Evolutionary conservation across 228 moss, liverwort and hornwort species (phyloP).

Genomic region (Sphagnum fallax): DNA sequence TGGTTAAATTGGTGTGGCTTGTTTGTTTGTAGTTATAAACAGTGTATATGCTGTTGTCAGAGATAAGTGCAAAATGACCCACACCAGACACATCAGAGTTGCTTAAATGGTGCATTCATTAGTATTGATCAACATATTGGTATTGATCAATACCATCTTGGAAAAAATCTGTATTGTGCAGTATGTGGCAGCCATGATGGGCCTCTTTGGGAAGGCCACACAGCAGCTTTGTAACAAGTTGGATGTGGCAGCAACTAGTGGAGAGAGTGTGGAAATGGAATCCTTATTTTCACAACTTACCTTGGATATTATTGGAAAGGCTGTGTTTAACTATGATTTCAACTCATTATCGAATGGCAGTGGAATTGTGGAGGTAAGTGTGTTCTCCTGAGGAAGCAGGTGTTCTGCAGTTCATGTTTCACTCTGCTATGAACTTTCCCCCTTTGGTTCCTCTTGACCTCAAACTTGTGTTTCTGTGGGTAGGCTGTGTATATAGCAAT

Average conservation of each 20-base stretch:
- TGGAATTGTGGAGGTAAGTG: slow-evolving; percentile 72
- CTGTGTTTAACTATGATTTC: slow-evolving; percentile 90
- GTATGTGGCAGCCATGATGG: slow-evolving; percentile 79
- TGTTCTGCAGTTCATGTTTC: too few relatives aligned
- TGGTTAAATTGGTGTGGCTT: too few relatives aligned
- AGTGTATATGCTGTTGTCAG: too few relatives aligned
- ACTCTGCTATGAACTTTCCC: too few relatives aligned
- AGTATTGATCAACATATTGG: too few relatives aligned
- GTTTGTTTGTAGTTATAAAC: too few relatives aligned
- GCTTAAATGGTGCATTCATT: too few relatives aligned
- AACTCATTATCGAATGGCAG: slow-evolving; percentile 77
- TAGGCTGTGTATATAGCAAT: slow-evolving; percentile 76
- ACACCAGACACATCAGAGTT: too few relatives aligned
- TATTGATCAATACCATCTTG: too few relatives aligned
- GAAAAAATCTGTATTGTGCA: slow-evolving; percentile 15
- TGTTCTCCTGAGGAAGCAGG: not conserved
- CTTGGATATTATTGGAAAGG: slow-evolving; percentile 85
- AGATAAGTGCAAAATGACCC: too few relatives aligned
- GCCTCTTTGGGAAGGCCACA: slow-evolving; percentile 59
- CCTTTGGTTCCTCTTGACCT: too few relatives aligned
- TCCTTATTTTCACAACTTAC: slow-evolving; percentile 74
- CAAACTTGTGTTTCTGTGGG: not conserved
- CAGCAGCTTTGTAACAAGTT: slow-evolving; percentile 60
- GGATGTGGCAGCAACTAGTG: slow-evolving; percentile 42
- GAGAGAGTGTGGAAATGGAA: slow-evolving; percentile 75